Percentiles rank a stretch among this genome's conserved stretches.
These are phyloP conservation scores for Ogataea pignaliae DNA, from an alignment of 805 yeast species.

Conservation along the genomic window DNA sequence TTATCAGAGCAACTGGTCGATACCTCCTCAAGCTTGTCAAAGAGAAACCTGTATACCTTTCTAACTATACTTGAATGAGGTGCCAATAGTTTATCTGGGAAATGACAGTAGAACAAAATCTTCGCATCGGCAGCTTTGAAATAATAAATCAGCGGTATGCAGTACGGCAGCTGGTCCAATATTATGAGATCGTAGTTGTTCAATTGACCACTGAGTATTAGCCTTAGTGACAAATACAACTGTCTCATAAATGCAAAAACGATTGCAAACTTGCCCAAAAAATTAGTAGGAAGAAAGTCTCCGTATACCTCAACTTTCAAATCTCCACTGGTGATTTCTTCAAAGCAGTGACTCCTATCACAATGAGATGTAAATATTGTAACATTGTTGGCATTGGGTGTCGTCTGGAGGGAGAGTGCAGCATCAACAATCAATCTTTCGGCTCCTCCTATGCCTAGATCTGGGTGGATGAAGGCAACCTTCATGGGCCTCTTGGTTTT, in stretches of 20 bases:
- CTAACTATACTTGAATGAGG: constrained; percentile 51
- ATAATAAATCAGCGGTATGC: constrained; percentile 65
- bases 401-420: constrained; percentile 76
- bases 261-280: constrained; percentile 67
- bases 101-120: constrained; percentile 88
- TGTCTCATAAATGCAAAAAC: constrained; percentile 84
- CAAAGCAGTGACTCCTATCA: constrained; percentile 83
- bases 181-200: constrained; percentile 63
- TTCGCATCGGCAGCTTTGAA: constrained; percentile 39
- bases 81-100: constrained; percentile 85
- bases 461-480: constrained; percentile 91
- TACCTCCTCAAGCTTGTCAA: constrained; percentile 79
- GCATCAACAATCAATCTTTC: constrained; percentile 96
- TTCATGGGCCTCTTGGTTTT: constrained; percentile 30
- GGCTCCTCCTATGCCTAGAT: constrained; percentile 96
- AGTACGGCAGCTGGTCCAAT: constrained; percentile 84
- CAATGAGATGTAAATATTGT: constrained; percentile 85
- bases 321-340: constrained; percentile 63
- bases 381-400: constrained; percentile 41
- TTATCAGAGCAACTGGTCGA: constrained; percentile 73
- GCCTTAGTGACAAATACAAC: constrained; percentile 48
- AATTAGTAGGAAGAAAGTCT: constrained; percentile 71
- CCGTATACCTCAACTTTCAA: constrained; percentile 73
- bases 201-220: constrained; percentile 47
- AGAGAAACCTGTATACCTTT: constrained; percentile 69